phyloP scores from a whole-genome alignment of 2,329 filamentous ascomycete genomes.

The Fusarium robinianum region DNA sequence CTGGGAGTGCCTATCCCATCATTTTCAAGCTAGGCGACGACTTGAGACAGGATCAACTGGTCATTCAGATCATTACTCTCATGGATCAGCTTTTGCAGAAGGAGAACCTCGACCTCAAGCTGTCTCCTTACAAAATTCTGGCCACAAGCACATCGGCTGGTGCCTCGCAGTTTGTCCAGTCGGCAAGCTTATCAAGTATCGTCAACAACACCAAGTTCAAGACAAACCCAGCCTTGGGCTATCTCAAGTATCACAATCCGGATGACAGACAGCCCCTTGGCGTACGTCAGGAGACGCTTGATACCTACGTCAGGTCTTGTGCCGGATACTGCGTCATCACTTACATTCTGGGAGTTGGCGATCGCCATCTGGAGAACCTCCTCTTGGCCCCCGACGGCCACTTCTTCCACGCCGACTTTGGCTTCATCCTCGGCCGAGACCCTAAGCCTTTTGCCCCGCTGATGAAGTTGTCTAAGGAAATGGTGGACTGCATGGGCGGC shows the following conservation, averaged over 20 bases:
- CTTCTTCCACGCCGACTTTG: conserved; percentile 99
- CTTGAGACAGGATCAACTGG: conserved; percentile 92
- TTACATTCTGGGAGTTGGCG: conserved; percentile 93
- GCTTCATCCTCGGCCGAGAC: conserved; percentile 95
- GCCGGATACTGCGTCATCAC: conserved; percentile 99
- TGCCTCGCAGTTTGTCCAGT: conserved; percentile 91
- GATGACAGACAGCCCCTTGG: conserved; percentile 81
- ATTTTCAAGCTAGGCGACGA: conserved; percentile 98
- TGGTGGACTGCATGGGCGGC: conserved; percentile 98
- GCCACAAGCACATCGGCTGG: conserved; percentile 89
- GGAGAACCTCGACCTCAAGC: conserved; percentile 92
- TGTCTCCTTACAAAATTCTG: conserved; percentile 94
- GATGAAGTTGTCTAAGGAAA: conserved; percentile 96
- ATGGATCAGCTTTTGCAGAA: conserved; percentile 97
- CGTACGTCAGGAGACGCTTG: conserved; percentile 88
- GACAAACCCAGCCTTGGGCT: conserved; percentile 73
- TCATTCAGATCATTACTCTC: conserved; percentile 94
- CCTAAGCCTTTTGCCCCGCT: conserved; percentile 96
- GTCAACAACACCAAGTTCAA: conserved; percentile 85
- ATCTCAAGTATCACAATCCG: conserved; percentile 86
- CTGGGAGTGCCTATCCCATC: conserved; percentile 80
- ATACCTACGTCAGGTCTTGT: conserved; percentile 94
- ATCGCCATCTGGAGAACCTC: conserved; percentile 94
- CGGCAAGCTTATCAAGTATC: conserved; percentile 80
- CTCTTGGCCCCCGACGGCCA: conserved; percentile 86